Percentiles rank a stretch among this genome's conserved stretches.
Conservation (phyloP, 805 yeast species). For the Kluyveromyces siamensis region DNA sequence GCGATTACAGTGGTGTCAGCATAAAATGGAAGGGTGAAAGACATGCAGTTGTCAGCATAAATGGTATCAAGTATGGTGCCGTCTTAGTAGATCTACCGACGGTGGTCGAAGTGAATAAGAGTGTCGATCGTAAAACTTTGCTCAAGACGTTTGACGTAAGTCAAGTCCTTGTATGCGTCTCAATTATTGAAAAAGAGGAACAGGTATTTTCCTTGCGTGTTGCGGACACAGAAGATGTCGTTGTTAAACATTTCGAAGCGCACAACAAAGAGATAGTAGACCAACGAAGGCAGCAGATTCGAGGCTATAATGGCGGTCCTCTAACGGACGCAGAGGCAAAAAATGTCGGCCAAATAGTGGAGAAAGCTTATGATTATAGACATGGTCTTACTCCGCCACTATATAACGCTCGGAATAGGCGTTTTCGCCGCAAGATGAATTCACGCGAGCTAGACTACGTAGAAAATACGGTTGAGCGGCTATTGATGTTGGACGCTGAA, state of each 20-base stretch:
- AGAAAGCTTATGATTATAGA: slow-evolving; percentile 34
- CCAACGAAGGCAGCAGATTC: slow-evolving; percentile 16
- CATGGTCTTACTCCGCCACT: slow-evolving; percentile 83
- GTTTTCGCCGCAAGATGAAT: slow-evolving; percentile 64
- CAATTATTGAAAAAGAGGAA: slow-evolving; percentile 38
- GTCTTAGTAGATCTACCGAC: slow-evolving; percentile 86
- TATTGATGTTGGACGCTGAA: slow-evolving; percentile 66
- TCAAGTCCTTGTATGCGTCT: slow-evolving; percentile 74
- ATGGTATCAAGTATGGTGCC: slow-evolving; percentile 67
- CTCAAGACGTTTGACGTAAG: slow-evolving; percentile 79
- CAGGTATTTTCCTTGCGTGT: slow-evolving; percentile 36
- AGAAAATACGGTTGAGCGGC: slow-evolving; percentile 69
- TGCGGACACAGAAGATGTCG: slow-evolving; percentile 35
- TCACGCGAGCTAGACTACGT: slow-evolving; percentile 66
- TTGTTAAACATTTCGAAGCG: slow-evolving; percentile 22
- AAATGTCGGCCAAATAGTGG: slow-evolving; percentile 15
- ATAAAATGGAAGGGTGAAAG: slow-evolving; percentile 78
- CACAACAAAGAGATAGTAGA: slow-evolving; percentile 22
- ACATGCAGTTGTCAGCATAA: slow-evolving; percentile 69
- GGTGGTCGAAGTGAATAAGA: slow-evolving; percentile 74
- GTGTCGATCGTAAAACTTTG: slow-evolving; percentile 76
- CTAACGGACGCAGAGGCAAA: slow-evolving; percentile 21
- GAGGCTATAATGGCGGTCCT: slow-evolving; percentile 21
- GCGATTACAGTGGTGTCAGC: slow-evolving; percentile 62
- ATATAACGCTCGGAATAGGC: slow-evolving; percentile 55